Percentiles rank a stretch among this genome's conserved stretches.
These are phyloP conservation scores for Talaromyces nanjingensis DNA, from an alignment of 495 filamentous ascomycete genomes.

Conservation along the genomic window DNA sequence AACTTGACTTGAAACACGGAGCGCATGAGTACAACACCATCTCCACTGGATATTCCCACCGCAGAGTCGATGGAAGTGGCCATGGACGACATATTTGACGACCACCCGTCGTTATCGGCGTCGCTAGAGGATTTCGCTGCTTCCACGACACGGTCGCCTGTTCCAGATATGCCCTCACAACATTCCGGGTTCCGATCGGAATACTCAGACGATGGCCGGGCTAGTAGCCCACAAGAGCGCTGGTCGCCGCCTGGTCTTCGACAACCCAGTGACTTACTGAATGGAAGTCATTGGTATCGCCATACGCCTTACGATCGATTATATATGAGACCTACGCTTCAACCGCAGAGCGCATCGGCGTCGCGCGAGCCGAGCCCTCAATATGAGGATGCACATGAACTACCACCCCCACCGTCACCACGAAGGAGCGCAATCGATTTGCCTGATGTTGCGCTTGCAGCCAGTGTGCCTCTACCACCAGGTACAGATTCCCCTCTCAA, in stretches of 20 bases:
- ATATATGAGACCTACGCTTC: constrained; percentile 35
- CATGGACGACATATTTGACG: constrained; percentile 51
- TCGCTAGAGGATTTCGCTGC: constrained; percentile 69
- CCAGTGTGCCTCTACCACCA: constrained; percentile 48
- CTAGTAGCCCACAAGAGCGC: constrained; percentile 23
- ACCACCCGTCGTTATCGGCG: constrained; percentile 62
- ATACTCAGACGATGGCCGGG: constrained; percentile 43
- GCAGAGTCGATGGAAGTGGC: constrained; percentile 43
- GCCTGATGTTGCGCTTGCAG: constrained; percentile 49
- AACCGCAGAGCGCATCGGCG: constrained; percentile 34
- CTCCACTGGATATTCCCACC: constrained; percentile 14
- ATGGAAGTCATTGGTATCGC: constrained; percentile 54
- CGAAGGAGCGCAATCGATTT: constrained; percentile 16
- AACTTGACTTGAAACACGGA: background rate
- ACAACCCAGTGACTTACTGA: constrained; percentile 35
- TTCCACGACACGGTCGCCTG: constrained; percentile 42
- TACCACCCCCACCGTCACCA: constrained; percentile 11
- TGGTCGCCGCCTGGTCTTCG: constrained; percentile 57
- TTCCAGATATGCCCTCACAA: constrained; percentile 59
- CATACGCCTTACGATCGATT: constrained; percentile 42
- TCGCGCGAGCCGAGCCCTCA: constrained; percentile 49
- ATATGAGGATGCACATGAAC: constrained; percentile 48
- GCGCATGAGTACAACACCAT: constrained; percentile 3
- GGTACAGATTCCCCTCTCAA: constrained; percentile 46
- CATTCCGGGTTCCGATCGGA: constrained; percentile 72